phyloP scores from a whole-genome alignment of 2,329 filamentous ascomycete species.

The Sclerotinia minor region DNA sequence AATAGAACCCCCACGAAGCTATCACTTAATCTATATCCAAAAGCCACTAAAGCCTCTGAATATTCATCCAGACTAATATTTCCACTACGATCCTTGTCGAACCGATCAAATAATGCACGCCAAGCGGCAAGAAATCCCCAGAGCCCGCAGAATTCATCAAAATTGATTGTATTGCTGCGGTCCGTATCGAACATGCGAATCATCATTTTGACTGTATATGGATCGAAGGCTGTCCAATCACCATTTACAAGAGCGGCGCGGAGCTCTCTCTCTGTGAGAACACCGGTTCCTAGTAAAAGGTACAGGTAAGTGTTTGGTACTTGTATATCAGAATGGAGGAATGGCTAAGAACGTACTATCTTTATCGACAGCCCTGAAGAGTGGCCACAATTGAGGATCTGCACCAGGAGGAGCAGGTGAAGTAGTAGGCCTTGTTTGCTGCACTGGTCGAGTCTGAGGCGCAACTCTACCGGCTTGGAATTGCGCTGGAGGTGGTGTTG shows the following conservation, averaged over 20 bases:
- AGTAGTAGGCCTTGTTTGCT: constrained; percentile 65
- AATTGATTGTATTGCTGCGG: constrained; percentile 83
- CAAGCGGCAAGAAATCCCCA: constrained; percentile 96
- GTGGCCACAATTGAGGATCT: constrained; percentile 74
- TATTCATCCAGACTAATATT: constrained; percentile 87
- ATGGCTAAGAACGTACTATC: constrained; percentile 54
- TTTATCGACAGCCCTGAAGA: constrained; percentile 91
- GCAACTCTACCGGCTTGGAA: constrained; percentile 44
- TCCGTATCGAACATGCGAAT: constrained; percentile 99
- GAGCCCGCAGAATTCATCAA: constrained; percentile 92
- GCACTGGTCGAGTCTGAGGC: constrained; percentile 45
- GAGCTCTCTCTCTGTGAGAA: constrained; percentile 83
- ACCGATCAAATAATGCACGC: constrained; percentile 92
- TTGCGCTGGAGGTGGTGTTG: constrained; percentile 48
- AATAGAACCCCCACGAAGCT: constrained; percentile 85
- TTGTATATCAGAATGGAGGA: neutral
- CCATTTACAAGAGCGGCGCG: constrained; percentile 91
- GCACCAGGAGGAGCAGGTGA: constrained; percentile 60
- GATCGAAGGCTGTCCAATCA: constrained; percentile 92
- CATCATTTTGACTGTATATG: constrained; percentile 96
- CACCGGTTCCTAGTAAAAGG: constrained; percentile 62
- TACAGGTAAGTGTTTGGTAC: constrained; percentile 19
- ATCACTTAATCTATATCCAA: constrained; percentile 86
- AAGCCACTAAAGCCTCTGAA: constrained; percentile 83
- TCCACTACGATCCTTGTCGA: constrained; percentile 83